These are phyloP conservation scores for Phytopythium delawarense DNA, from an alignment of 352 stramenopile species.

Conservation along the genomic window DNA sequence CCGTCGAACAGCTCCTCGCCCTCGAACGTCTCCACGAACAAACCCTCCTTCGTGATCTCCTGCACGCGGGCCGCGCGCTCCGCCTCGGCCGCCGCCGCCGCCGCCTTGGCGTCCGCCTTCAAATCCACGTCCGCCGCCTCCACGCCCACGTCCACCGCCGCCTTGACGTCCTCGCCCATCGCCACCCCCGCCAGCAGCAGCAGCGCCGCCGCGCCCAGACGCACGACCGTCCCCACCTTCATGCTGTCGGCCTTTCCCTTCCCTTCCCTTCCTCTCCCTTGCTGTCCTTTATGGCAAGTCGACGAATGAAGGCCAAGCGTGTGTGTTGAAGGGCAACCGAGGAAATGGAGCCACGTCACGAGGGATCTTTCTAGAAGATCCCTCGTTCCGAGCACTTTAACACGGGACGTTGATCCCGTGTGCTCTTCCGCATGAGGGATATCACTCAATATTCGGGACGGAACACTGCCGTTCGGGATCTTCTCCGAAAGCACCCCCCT, in stretches of 20 bases:
- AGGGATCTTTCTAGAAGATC: conserved; percentile 11
- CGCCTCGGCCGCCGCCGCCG: conserved; percentile 16
- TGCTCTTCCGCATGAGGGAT: not conserved
- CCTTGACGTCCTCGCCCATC: conserved; percentile 11
- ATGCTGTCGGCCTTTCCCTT: conserved; percentile 20
- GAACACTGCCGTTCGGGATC: not conserved
- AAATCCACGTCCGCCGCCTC: not conserved
- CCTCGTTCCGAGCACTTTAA: not conserved
- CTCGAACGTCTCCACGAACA: conserved; percentile 84
- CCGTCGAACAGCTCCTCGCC: conserved; percentile 48
- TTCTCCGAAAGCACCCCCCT: conserved; percentile 5
- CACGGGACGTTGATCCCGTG: not conserved
- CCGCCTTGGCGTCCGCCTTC: conserved; percentile 6
- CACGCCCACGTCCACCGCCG: conserved; percentile 3
- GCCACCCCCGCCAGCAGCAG: conserved; percentile 27
- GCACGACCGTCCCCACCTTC: conserved; percentile 45
- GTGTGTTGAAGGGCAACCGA: conserved; percentile 2
- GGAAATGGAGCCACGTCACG: conserved; percentile 1
- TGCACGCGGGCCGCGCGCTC: conserved; percentile 38
- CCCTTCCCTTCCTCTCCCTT: not conserved
- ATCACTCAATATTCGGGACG: not conserved
- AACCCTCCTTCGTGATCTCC: conserved; percentile 43
- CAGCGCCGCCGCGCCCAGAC: conserved; percentile 38
- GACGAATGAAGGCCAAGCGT: not conserved
- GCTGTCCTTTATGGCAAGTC: not conserved